These are phyloP conservation scores for Pseudogymnoascus pannorum DNA, from an alignment of 2,329 filamentous ascomycete genomes.

Conservation along the genomic window DNA sequence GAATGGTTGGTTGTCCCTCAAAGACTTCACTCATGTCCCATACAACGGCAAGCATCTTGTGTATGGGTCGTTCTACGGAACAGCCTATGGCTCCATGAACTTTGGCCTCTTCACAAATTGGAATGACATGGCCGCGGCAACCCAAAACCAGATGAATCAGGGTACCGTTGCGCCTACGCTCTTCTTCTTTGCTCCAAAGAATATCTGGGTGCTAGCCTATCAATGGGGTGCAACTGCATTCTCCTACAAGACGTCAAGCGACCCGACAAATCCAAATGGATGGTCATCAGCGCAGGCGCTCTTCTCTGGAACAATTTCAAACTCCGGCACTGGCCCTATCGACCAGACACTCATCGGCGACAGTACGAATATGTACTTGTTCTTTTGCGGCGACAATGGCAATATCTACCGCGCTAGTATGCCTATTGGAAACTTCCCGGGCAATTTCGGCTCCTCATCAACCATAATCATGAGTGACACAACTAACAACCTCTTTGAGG, in stretches of 20 bases:
- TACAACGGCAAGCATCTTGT: conserved; percentile 55
- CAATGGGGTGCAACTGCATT: conserved; percentile 57
- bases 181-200: conserved; percentile 56
- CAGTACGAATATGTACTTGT: conserved; percentile 54
- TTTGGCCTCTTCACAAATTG: conserved; percentile 49
- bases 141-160: conserved; percentile 43
- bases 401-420: conserved; percentile 57
- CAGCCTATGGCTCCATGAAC: conserved; percentile 49
- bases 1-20: conserved; percentile 50
- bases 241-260: conserved; percentile 50
- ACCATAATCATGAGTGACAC: conserved; percentile 46
- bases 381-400: conserved; percentile 61
- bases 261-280: conserved; percentile 49
- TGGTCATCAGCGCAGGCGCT: conserved; percentile 50
- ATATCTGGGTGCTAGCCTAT: conserved; percentile 57
- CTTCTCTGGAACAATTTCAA: conserved; percentile 47
- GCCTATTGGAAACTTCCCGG: conserved; percentile 55
- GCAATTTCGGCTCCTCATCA: conserved; percentile 46
- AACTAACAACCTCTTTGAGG: conserved; percentile 33
- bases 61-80: conserved; percentile 45
- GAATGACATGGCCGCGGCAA: conserved; percentile 41
- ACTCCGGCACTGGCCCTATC: conserved; percentile 47
- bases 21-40: conserved; percentile 51
- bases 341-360: conserved; percentile 60
- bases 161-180: conserved; percentile 51